Conservation (phyloP, 306 rosid genomes). For the Datisca glomerata region DNA sequence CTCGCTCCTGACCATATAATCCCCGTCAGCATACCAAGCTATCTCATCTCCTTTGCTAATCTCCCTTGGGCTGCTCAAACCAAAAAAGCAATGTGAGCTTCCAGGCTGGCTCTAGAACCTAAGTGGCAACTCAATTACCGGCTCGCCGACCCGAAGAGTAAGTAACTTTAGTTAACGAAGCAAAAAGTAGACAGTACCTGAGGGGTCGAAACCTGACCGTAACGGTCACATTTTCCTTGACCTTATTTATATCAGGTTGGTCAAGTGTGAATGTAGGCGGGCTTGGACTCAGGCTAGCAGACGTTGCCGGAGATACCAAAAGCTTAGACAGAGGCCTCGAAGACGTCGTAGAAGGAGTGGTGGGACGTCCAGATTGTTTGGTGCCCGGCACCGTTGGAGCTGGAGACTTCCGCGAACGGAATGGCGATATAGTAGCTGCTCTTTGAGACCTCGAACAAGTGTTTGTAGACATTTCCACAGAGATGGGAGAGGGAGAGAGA, state of each 20-base stretch:
- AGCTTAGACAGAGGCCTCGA: constrained; percentile 31
- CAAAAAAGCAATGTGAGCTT: neutral
- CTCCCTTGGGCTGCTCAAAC: constrained; percentile 49
- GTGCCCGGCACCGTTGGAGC: constrained; percentile 8
- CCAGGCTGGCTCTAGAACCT: constrained; percentile 1
- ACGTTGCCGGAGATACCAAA: constrained; percentile 27
- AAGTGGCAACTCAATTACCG: constrained; percentile 2
- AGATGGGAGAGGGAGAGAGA: no score
- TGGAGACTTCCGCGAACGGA: constrained; percentile 49
- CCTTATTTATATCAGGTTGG: constrained; percentile 33
- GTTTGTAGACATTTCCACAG: no score
- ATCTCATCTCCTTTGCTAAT: constrained; percentile 72
- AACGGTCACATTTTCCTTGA: constrained; percentile 79
- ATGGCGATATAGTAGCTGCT: constrained; percentile 41
- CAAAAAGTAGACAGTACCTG: constrained; percentile 29
- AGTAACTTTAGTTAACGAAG: neutral
- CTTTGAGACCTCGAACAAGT: constrained; percentile 43
- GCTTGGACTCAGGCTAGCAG: constrained; percentile 13
- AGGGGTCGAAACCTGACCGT: constrained; percentile 87
- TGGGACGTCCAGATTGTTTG: constrained; percentile 34
- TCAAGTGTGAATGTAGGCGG: constrained; percentile 22
- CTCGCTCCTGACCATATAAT: constrained; percentile 55
- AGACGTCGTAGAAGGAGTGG: constrained; percentile 40
- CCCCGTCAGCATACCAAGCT: constrained; percentile 90
- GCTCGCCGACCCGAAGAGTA: no score